These are phyloP conservation scores for Fibroporia radiculosa DNA, from an alignment of 768 basidiomycete species.

Conservation along the genomic window DNA sequence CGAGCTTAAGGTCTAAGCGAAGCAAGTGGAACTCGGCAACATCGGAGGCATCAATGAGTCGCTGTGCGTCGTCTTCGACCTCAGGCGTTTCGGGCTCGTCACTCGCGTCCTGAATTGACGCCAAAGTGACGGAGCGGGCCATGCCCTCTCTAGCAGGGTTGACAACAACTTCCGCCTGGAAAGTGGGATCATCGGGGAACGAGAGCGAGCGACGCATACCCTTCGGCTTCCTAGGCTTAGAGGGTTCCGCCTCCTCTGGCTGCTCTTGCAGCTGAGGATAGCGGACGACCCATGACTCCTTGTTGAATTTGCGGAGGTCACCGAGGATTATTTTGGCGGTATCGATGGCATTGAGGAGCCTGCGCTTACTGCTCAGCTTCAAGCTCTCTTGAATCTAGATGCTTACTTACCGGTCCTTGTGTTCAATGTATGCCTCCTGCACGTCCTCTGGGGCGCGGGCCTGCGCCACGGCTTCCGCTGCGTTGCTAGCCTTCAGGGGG, in stretches of 20 bases:
- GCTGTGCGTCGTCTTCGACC: conserved; percentile 20
- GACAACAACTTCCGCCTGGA: conserved; percentile 58
- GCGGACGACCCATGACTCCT: conserved; percentile 78
- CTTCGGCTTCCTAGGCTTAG: conserved; percentile 30
- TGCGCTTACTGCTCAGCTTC: no score
- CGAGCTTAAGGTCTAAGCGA: conserved; percentile 88
- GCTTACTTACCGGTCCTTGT: conserved; percentile 60
- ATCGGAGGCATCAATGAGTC: conserved; percentile 32
- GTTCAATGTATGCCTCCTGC: conserved; percentile 67
- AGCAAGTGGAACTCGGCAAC: conserved; percentile 76
- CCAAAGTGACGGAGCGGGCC: conserved; percentile 52
- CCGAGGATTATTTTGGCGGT: conserved; percentile 58
- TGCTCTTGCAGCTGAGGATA: conserved; percentile 72
- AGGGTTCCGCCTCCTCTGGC: conserved; percentile 20
- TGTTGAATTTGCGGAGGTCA: conserved; percentile 75
- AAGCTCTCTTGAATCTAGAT: background rate
- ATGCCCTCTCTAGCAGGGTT: conserved; percentile 40
- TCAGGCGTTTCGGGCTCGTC: conserved; percentile 28
- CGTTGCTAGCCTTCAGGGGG: conserved; percentile 3
- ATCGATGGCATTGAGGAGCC: conserved; percentile 73
- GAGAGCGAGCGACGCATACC: conserved; percentile 62
- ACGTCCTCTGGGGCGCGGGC: conserved; percentile 58
- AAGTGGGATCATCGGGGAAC: conserved; percentile 76
- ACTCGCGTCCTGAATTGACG: conserved; percentile 40
- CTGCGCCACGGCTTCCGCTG: conserved; percentile 18